phyloP scores from a whole-genome alignment of 1,139 yeast species.

The Williopsis jadinii region DNA sequence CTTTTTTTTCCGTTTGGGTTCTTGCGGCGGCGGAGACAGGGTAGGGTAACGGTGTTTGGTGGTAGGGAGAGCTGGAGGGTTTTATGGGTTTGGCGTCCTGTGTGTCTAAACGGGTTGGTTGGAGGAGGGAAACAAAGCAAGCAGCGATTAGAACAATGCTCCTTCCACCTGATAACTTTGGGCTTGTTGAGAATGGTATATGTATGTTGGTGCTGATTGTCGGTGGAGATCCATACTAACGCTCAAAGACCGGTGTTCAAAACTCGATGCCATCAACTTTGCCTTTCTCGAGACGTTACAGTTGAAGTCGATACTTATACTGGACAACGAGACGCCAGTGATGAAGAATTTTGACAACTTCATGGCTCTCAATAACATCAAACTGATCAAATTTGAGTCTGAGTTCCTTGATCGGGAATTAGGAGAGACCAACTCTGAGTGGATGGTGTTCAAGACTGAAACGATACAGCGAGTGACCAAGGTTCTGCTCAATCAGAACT shows the following conservation, averaged over 20 bases:
- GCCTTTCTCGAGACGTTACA: constrained; percentile 61
- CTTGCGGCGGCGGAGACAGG: too few species aligned
- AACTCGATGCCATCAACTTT: constrained; percentile 50
- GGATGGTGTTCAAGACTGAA: constrained; percentile 65
- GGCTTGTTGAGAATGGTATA: constrained; percentile 67
- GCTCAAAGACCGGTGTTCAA: constrained; percentile 43
- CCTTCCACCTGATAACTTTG: constrained; percentile 76
- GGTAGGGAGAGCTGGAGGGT: too few species aligned
- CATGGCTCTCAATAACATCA: constrained; percentile 18
- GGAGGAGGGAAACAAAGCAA: too few species aligned
- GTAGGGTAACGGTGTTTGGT: too few species aligned
- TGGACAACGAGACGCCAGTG: constrained; percentile 56
- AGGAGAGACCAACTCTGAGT: constrained; percentile 31
- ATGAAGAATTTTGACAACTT: constrained; percentile 22
- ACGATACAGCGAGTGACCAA: constrained; percentile 52
- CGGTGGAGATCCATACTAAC: background rate
- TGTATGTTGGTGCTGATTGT: constrained; percentile 26
- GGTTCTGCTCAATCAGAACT: constrained; percentile 52
- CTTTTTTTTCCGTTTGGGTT: too few species aligned
- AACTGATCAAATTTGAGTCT: constrained; percentile 19
- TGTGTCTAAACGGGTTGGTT: too few species aligned
- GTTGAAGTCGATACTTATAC: constrained; percentile 48
- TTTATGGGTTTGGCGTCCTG: too few species aligned
- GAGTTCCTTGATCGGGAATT: constrained; percentile 27
- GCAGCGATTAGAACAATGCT: constrained; percentile 36